These are phyloP conservation scores for Trichoderma afroharzianum DNA, from an alignment of 2,329 filamentous ascomycete species.

Conservation along the genomic window DNA sequence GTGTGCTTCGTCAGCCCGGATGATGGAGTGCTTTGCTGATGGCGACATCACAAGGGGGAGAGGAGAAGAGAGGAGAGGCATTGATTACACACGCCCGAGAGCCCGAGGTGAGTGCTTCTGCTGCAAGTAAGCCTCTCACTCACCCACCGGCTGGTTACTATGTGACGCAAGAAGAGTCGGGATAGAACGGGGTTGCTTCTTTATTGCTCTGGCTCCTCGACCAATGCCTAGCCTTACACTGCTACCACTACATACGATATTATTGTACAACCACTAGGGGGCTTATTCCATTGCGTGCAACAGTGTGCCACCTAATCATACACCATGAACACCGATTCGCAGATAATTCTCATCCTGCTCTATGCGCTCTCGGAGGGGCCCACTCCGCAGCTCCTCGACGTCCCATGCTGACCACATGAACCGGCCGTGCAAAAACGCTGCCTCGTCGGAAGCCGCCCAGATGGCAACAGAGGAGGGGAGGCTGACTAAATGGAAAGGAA, in stretches of 20 bases:
- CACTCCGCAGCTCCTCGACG: conserved; percentile 40
- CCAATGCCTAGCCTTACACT: neutral
- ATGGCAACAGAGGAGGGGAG: conserved; percentile 38
- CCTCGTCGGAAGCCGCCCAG: conserved; percentile 38
- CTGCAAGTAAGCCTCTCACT: neutral
- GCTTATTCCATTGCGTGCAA: neutral
- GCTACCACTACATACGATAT: neutral
- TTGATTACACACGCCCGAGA: neutral
- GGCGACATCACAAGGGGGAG: neutral
- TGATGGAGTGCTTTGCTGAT: neutral
- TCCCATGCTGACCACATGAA: conserved; percentile 49
- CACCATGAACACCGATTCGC: conserved; percentile 6
- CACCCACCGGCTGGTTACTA: neutral
- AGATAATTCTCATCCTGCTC: conserved; percentile 5
- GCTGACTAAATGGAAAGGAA: conserved; percentile 5
- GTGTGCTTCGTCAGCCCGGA: neutral
- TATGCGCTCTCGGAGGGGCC: conserved; percentile 15
- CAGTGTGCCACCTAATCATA: neutral
- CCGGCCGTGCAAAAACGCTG: conserved; percentile 42
- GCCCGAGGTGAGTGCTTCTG: neutral
- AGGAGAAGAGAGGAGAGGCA: neutral
- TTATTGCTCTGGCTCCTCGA: neutral
- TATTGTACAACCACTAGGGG: neutral
- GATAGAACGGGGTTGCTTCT: neutral
- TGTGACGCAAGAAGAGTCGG: neutral